Evolutionary conservation across 371 early-diverging fungal genomes (phyloP).

Genomic region (Parasitella parasitica): DNA sequence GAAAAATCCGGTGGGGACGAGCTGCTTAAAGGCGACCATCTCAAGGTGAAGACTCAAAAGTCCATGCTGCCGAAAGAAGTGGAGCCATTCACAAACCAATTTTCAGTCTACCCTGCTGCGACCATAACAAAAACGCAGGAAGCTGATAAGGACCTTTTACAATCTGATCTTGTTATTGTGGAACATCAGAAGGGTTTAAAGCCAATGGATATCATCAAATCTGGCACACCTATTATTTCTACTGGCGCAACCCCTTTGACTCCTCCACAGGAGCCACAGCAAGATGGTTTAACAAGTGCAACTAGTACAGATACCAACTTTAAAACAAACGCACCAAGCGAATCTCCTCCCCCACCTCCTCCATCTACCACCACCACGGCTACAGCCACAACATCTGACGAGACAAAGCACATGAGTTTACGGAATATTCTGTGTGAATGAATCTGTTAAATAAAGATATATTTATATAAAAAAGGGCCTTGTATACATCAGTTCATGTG

Average conservation of each 20-base stretch:
- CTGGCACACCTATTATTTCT: constrained; percentile 12
- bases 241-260: constrained; percentile 13
- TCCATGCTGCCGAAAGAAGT: constrained; percentile 48
- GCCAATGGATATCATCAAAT: constrained; percentile 32
- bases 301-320: neutral
- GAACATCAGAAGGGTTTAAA: constrained; percentile 23
- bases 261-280: constrained; percentile 20
- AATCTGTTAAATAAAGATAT: neutral
- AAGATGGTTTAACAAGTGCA: neutral
- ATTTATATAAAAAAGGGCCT: neutral
- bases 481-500: neutral
- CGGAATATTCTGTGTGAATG: constrained; percentile 21
- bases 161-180: neutral
- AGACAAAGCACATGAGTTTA: constrained; percentile 24
- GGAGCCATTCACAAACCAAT: constrained; percentile 45
- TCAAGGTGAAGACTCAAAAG: constrained; percentile 24
- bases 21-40: constrained; percentile 16
- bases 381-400: neutral
- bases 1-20: constrained; percentile 21
- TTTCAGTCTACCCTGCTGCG: constrained; percentile 19
- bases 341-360: neutral
- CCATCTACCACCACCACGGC: neutral
- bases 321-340: neutral
- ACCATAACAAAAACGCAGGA: neutral
- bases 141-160: neutral